Base-by-base conservation (phyloP, 192 early-diverging fungal genomes). In the Dissophora ornata region DNA sequence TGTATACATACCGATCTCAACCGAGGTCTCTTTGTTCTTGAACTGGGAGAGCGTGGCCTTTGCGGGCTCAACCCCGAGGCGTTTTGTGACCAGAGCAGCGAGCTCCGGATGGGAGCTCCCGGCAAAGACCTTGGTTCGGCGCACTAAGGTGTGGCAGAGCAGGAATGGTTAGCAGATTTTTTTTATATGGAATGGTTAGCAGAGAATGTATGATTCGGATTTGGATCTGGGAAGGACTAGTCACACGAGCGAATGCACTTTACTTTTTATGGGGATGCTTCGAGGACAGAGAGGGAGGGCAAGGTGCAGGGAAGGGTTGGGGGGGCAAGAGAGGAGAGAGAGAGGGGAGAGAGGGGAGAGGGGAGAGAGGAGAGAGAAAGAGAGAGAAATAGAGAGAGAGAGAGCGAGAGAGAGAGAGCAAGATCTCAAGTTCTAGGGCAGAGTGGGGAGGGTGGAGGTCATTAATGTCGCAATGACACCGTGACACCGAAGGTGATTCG, bases 31-130 rank as follows among this genome's bases (percentile, higher is more conserved):
- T 79, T 91, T 90, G 84, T 99, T 99, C 56, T 93, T 89, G 81
- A 95, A 96, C 79, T 90, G 89, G 59, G 94, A 92, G 53, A 95
- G 81, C 26, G 77, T 88, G 33, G 89, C 90, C 11, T 92, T 88
- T 45, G 89, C 84, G 46, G 90, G 84, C 51, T 71, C 67, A 15
- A 88, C 85, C 4, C 96, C 96, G 40, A 99, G 88, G 38, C 90
- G 85, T 46, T 92, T 85, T 33, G 91, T 86, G 65, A 99, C 92
- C 29, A 90, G 83, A 40, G 84, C 74, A 8, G 94, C 86, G 44
- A 99, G 92, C 74, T 93, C 93, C 28, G 95, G 90, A 81, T 99
- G 96, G 26, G 95, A 96, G 32, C 95, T 91, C 1, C 96, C 96
- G 38, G 93, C 89, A 79, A 99, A 96, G 49, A 97, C 86, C 66